Evolutionary conservation across 495 filamentous ascomycete species (phyloP).

Genomic region (Beverwykella pulmonaria): DNA sequence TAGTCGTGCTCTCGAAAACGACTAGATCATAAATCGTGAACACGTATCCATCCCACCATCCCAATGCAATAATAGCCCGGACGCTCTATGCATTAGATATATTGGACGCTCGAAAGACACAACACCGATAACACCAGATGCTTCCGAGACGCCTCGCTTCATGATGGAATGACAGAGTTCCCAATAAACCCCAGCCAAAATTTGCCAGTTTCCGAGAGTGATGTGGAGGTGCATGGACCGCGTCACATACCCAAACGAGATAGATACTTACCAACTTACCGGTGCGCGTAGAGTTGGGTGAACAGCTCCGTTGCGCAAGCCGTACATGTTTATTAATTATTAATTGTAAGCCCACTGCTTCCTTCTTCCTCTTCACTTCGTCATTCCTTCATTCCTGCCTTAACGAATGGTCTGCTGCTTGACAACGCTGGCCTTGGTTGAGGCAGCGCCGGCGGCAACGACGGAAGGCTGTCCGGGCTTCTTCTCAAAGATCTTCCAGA

Average conservation of each 20-base stretch:
- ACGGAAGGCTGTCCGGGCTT: constrained; percentile 71
- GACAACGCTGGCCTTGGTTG: constrained; percentile 70
- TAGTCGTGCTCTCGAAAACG: neutral
- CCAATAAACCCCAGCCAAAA: constrained; percentile 15
- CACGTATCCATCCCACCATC: constrained; percentile 1
- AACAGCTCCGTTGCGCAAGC: constrained; percentile 38
- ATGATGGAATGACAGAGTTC: constrained; percentile 17
- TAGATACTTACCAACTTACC: constrained; percentile 42
- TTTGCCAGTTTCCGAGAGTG: constrained; percentile 22
- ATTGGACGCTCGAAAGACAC: constrained; percentile 11
- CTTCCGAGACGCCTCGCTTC: constrained; percentile 30
- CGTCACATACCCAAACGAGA: constrained; percentile 40
- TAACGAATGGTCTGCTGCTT: constrained; percentile 99
- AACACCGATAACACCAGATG: constrained; percentile 21
- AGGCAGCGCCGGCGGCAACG: constrained; percentile 59
- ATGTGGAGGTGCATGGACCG: constrained; percentile 28
- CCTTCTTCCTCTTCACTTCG: neutral
- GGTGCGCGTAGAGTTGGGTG: constrained; percentile 39
- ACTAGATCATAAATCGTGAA: constrained; percentile 24
- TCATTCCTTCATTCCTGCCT: constrained; percentile 24
- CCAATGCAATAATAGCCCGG: constrained; percentile 1
- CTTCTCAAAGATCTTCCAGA: constrained; percentile 99
- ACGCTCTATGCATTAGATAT: neutral
- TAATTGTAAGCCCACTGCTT: constrained; percentile 27
- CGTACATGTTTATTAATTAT: constrained; percentile 9